Conservation (phyloP, 768 basidiomycete genomes). For the Lactarius sp. region DNA sequence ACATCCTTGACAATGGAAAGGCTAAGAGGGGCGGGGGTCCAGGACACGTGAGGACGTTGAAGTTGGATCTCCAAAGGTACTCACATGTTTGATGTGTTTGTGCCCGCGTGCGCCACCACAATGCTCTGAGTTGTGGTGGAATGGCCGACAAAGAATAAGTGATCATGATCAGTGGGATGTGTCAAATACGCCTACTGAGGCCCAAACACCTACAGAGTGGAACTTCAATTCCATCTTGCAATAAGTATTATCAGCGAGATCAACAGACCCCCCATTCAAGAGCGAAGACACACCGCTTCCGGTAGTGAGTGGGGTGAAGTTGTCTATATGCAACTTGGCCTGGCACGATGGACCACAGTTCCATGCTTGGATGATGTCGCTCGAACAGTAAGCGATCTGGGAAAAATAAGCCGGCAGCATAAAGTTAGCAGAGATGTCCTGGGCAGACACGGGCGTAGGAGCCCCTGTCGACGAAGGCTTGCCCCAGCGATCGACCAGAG, state of each 20-base stretch:
- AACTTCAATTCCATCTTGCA: slow-evolving; percentile 30
- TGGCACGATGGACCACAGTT: background rate
- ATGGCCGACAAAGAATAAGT: slow-evolving; percentile 37
- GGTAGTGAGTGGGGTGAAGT: slow-evolving; percentile 30
- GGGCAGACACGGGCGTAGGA: background rate
- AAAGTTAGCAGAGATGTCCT: slow-evolving; percentile 4
- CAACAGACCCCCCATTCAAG: background rate
- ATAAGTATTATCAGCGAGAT: background rate
- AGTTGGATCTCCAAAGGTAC: slow-evolving; percentile 3
- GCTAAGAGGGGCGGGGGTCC: slow-evolving; percentile 18
- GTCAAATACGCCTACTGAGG: background rate
- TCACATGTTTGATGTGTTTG: slow-evolving; percentile 34
- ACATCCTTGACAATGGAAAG: slow-evolving; percentile 37
- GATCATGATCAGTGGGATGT: background rate
- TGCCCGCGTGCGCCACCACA: slow-evolving; percentile 42
- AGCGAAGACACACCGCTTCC: slow-evolving; percentile 35
- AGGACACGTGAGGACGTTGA: background rate
- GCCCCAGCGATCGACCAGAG: background rate
- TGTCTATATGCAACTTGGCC: slow-evolving; percentile 21
- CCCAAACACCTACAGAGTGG: slow-evolving; percentile 31
- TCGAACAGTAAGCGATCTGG: slow-evolving; percentile 38
- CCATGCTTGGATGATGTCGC: slow-evolving; percentile 29
- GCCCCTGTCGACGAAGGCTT: background rate
- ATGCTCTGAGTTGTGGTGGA: slow-evolving; percentile 33
- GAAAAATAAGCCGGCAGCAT: slow-evolving; percentile 36